Percentiles rank a stretch among this genome's conserved stretches.
phyloP scores from a whole-genome alignment of 2,329 filamentous ascomycete species.

The Sporothrix phasma region DNA sequence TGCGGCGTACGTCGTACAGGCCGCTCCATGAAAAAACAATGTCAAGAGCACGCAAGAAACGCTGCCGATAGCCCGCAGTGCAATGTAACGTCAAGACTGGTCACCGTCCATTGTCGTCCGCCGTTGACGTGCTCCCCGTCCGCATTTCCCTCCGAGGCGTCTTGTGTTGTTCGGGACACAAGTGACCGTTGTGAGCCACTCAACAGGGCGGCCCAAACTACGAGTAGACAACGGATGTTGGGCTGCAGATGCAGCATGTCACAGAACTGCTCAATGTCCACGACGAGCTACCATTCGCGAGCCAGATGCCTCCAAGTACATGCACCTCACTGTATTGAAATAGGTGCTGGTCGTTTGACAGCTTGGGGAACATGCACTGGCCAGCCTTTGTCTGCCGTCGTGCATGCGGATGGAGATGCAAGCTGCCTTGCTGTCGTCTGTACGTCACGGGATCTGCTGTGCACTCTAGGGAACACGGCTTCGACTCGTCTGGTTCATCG shows the following conservation, averaged over 20 bases:
- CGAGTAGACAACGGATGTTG: background rate
- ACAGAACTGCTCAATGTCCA: background rate
- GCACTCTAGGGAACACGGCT: background rate
- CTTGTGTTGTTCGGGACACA: no score
- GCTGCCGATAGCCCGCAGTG: no score
- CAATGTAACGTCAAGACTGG: background rate
- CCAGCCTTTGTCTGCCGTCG: background rate
- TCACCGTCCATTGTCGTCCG: background rate
- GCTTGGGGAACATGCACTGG: background rate
- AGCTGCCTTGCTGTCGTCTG: background rate
- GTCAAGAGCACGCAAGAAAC: background rate
- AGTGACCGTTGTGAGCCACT: no score
- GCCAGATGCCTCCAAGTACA: background rate
- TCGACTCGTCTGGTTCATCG: background rate
- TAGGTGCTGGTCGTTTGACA: background rate
- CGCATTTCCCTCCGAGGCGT: no score
- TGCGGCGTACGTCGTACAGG: no score
- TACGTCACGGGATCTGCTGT: background rate
- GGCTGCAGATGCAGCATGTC: background rate
- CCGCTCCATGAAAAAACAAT: background rate
- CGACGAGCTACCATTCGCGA: background rate
- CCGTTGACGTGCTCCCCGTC: constrained; percentile 4
- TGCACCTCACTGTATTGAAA: background rate
- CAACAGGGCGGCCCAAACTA: background rate
- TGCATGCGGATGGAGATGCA: background rate